phyloP scores from a whole-genome alignment of 176 grass and related monocot genomes.

The Bonia amplexicaulis region DNA sequence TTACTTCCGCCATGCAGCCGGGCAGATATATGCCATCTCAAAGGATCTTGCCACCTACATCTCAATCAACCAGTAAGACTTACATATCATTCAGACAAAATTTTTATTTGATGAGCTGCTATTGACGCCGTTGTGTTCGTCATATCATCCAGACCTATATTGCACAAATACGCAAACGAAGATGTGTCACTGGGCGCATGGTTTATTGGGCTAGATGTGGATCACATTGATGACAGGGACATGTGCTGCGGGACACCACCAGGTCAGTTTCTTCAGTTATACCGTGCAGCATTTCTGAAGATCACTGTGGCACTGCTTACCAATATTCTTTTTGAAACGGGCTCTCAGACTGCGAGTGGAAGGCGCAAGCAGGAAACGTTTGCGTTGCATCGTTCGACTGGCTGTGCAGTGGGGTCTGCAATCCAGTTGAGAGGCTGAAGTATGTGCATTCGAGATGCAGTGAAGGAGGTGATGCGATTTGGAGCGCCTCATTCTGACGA shows the following conservation, averaged over 20 bases:
- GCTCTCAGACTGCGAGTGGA: constrained; percentile 83
- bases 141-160: constrained; percentile 51
- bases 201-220: constrained; percentile 91
- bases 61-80: constrained; percentile 86
- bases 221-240: constrained; percentile 77
- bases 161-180: constrained; percentile 92
- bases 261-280: constrained; percentile 40
- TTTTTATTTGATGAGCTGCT: not conserved
- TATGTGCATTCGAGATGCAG: constrained; percentile 69
- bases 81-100: not conserved
- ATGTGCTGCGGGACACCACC: constrained; percentile 90
- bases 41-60: constrained; percentile 93
- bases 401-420: constrained; percentile 93
- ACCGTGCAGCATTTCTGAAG: constrained; percentile 1
- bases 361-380: constrained; percentile 67
- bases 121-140: not conserved
- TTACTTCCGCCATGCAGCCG: constrained; percentile 80
- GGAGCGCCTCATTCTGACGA: constrained; percentile 66
- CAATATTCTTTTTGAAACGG: constrained; percentile 1
- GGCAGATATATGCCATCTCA: constrained; percentile 83
- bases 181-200: constrained; percentile 80
- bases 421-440: constrained; percentile 74
- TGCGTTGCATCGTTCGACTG: constrained; percentile 91
- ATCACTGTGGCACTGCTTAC: not conserved
- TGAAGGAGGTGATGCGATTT: constrained; percentile 80